phyloP scores from a whole-genome alignment of 2,329 filamentous ascomycete genomes.

The Monilinia laxa region DNA sequence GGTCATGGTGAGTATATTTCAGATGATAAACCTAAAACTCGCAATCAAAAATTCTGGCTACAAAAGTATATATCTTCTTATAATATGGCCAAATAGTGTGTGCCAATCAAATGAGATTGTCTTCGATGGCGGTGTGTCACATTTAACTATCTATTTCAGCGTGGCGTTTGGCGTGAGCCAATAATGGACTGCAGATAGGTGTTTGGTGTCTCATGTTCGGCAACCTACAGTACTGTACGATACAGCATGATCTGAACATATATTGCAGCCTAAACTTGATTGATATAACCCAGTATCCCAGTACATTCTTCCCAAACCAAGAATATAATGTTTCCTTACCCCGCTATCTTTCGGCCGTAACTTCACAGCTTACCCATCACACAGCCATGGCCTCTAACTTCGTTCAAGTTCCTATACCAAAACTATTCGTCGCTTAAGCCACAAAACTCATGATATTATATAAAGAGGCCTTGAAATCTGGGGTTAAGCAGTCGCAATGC shows the following conservation, averaged over 20 bases:
- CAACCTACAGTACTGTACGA: not conserved
- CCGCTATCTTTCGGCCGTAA: not conserved
- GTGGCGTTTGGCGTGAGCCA: constrained; percentile 10
- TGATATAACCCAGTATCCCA: too few relatives aligned
- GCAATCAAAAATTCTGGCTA: not conserved
- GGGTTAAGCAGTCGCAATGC: not conserved
- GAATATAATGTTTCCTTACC: not conserved
- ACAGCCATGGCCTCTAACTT: not conserved
- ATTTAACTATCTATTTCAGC: not conserved
- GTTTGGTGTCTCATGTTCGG: not conserved
- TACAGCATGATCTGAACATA: not conserved
- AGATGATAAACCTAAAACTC: not conserved
- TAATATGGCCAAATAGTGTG: fast-evolving
- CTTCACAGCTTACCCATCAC: not conserved
- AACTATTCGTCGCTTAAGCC: not conserved
- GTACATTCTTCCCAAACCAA: not conserved
- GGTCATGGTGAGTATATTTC: not conserved
- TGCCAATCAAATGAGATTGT: fast-evolving
- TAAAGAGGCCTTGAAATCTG: not conserved
- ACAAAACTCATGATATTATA: not conserved
- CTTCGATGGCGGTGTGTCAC: not conserved
- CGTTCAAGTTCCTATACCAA: not conserved
- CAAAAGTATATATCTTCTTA: not conserved
- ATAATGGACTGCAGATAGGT: not conserved
- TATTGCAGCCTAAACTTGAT: not conserved